A percentile compares a stretch with the other conserved stretches of the same genome.
Conservation (phyloP, 2,329 filamentous ascomycete genomes). For the Aspergillus terreus region DNA sequence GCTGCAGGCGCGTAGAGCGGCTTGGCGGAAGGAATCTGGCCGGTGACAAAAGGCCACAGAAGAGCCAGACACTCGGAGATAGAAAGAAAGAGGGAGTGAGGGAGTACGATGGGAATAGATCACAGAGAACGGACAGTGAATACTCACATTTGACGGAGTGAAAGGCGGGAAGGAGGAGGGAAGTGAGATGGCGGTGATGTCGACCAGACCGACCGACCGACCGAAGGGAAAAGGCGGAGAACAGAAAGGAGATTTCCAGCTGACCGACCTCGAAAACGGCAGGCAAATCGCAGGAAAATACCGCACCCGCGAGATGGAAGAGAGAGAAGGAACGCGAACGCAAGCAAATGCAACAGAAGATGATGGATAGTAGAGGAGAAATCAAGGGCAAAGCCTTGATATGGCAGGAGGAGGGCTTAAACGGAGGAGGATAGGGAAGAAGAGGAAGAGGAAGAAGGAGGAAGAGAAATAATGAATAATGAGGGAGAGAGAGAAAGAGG, state of each 20-base stretch:
- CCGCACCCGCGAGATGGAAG: not conserved
- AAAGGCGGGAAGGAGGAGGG: conserved; percentile 3
- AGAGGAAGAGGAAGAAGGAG: conserved; percentile 8
- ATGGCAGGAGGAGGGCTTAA: conserved; percentile 12
- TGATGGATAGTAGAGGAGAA: conserved; percentile 4
- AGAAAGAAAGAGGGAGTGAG: conserved; percentile 3
- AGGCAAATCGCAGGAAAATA: not conserved
- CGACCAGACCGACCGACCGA: conserved; percentile 15
- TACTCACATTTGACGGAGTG: not conserved
- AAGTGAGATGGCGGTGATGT: conserved; percentile 22
- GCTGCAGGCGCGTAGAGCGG: conserved; percentile 13
- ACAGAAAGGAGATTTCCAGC: conserved; percentile 14
- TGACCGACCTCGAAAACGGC: conserved; percentile 14
- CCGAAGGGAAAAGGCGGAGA: conserved; percentile 20
- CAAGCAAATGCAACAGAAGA: conserved; percentile 4
- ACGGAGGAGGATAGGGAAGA: conserved; percentile 9
- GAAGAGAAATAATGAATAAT: conserved; percentile 3
- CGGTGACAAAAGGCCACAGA: conserved; percentile 1
- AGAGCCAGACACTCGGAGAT: not conserved
- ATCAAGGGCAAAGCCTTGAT: conserved; percentile 20
- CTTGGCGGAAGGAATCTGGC: conserved; percentile 11
- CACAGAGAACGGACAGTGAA: conserved; percentile 1
- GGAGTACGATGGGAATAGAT: conserved; percentile 3
- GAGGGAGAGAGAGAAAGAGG: conserved; percentile 11
- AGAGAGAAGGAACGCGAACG: conserved; percentile 2